Evolutionary conservation across 2,329 filamentous ascomycete genomes (phyloP), one percentile per base, ranked within the genome.

Genomic region (Piedraia hortae): DNA sequence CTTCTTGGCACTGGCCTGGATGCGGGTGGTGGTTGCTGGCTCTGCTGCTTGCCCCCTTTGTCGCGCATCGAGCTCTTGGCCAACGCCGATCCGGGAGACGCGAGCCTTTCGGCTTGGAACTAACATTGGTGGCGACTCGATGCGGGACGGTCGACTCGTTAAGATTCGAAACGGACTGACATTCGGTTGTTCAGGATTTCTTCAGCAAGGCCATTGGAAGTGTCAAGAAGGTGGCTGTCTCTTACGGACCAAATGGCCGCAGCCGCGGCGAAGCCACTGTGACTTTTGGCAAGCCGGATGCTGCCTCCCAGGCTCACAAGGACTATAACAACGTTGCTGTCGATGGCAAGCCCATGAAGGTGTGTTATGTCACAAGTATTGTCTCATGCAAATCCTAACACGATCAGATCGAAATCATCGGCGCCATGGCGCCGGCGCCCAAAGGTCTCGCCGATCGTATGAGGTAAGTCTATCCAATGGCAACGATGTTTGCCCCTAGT

Each of bases 231-330:
- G 75, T 88, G 32, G 68, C 85, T 36, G 58, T 97, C 38, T 77
- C 74, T 22, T 97, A 97, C 51, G 85, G 82, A 39, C 75, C 82
- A 32, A 77, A 74, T 43, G 82, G 82, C 32, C 63, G 68, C 35
- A 91, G 80, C 59, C 74, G 78, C 43, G 85, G 85, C 34, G 75
- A 82, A 42, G 80, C 80, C 37, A 85, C 77, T 24, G 72, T 97
- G 36, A 67, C 68, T 31, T 97, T 97, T 54, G 51, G 50, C 45
- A 74, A 75, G 40, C 51, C 69, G 12, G 75, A 77, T 34, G 73
- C 72, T 32, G 85, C 82, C 33, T 64, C 64, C 42, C 75, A 77
- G 50, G 85, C 85, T 28, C 73, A 77, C 36, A 60, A 69, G 38
- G 64, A 70, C 31, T 56, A 89, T 35, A 88, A 97, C 39, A 78